Percentiles rank a stretch among this genome's conserved stretches.
phyloP scores from a whole-genome alignment of 2,329 filamentous ascomycete species.

The Gaeumannomyces tritici region DNA sequence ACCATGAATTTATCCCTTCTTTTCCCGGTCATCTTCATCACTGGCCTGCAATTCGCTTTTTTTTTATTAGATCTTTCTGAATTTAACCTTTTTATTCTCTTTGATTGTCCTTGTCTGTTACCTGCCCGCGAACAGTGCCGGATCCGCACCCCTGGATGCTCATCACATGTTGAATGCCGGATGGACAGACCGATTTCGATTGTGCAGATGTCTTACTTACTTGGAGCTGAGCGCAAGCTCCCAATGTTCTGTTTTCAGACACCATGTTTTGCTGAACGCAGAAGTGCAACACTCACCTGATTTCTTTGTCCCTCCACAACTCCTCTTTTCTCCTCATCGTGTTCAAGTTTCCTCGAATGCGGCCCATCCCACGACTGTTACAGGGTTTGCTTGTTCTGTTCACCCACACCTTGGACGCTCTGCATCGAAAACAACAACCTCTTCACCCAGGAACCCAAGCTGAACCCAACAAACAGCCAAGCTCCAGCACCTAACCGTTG shows the following conservation, averaged over 20 bases:
- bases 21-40: not conserved
- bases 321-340: not conserved
- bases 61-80: too few relatives aligned
- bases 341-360: not conserved
- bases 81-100: too few relatives aligned
- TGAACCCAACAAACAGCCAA: not conserved
- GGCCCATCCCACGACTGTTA: not conserved
- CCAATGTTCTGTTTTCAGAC: not conserved
- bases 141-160: too few relatives aligned
- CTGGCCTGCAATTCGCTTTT: too few relatives aligned
- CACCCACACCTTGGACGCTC: too few relatives aligned
- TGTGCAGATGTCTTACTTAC: not conserved
- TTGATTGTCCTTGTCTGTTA: too few relatives aligned
- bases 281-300: not conserved
- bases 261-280: not conserved
- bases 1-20: not conserved
- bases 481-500: not conserved
- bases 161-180: too few relatives aligned
- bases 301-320: not conserved
- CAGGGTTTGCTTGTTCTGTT: too few relatives aligned
- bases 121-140: too few relatives aligned
- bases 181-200: not conserved
- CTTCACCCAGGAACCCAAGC: not conserved
- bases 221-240: not conserved
- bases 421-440: not conserved